Evolutionary conservation across 257 asterid genomes (phyloP), one percentile per base, ranked within the genome.

Genomic region (Lantana camara): DNA sequence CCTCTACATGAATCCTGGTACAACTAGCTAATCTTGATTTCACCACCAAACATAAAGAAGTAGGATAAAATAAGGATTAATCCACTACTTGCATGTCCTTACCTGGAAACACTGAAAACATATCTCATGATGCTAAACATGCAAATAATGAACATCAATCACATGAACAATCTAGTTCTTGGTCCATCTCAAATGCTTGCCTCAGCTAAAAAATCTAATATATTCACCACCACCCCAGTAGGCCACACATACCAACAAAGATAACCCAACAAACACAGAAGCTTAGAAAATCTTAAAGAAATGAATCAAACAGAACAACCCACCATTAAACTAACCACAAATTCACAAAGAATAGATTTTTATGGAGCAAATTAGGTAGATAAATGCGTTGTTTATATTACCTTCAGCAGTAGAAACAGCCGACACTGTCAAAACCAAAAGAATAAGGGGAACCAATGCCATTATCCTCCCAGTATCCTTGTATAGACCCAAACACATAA

Each of bases 341-440:
- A 29, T 27, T 35, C 4, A 7, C 16, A 12, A 4, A 22, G 14
- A 11, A 17, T 13, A 53, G 12, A 21, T 7, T 9, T 16, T 21
- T 15, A 12, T 32, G 44, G 53, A 63, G 68, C 44, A 69, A 64
- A 27, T 27, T 27, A 27, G 32, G 32, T 27, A 27, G 32, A 27
- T 27, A 27, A 52, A 14, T 9, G 57, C 3, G 0, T 19, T 14
- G 9, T 10, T 32, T 15, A n/a, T 3, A 19, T 72, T 73, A 87
- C 95, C 96, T 83, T 90, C 96, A 81, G 80, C 95, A 69, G 90
- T 88, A 73, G 75, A 85, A 75, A 75, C 86, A 59, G 83, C 84
- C 63, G 97, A 82, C 16, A 76, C 70, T 1, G 75, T 61, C 75
- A 85, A 76, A 66, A 77, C 87, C 67, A 83, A 50, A 73, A 83